Evolutionary conservation across 495 filamentous ascomycete genomes (phyloP), one percentile per base, ranked within the genome.

Genomic region (Aspergillus olivimuriae): DNA sequence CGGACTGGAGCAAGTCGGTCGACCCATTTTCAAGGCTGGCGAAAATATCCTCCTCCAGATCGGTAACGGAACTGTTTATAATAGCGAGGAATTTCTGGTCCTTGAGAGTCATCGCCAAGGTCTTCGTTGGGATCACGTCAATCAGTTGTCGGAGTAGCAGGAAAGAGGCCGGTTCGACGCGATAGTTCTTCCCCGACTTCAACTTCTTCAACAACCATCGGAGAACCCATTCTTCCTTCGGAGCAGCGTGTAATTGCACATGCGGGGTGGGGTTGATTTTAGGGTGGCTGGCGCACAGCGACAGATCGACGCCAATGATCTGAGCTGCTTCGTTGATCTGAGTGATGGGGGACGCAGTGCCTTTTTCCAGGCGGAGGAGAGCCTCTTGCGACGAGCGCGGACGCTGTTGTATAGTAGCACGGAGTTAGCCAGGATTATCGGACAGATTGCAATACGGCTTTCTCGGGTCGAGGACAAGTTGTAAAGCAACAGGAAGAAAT

Each of bases 141-240:
- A 75, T 56, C 4, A 81, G 55, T 42, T 75, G 65, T 46, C 56
- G 55, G 22, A 81, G 41, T 10, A 82, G 55, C 1, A 69, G 50
- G 63, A 75, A 82, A 19, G 72, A 69, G 9, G 51, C 52, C 16
- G 67, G 60, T 5, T 73, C 62, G 36, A 72, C 57, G 22, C 66
- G 65, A 47, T 65, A 69, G 48, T 63, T 69, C 34, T 67, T 65
- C 16, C 56, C 55, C 16, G 59, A 52, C 37, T 76, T 69, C 12
- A 84, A 44, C 50, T 73, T 80, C 55, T 81, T 82, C 47, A 86
- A 66, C 19, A 86, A 57, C 83, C 83, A 87, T 48, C 74, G 69
- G 18, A 84, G 57, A 6, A 82, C 67, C 80, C 80, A 86, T 60
- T 85, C 80, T 48, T 80, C 75, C 60, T 80, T 74, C 16, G 70